Base-by-base conservation (phyloP, 2,329 filamentous ascomycete species). In the Daldinia sp. region DNA sequence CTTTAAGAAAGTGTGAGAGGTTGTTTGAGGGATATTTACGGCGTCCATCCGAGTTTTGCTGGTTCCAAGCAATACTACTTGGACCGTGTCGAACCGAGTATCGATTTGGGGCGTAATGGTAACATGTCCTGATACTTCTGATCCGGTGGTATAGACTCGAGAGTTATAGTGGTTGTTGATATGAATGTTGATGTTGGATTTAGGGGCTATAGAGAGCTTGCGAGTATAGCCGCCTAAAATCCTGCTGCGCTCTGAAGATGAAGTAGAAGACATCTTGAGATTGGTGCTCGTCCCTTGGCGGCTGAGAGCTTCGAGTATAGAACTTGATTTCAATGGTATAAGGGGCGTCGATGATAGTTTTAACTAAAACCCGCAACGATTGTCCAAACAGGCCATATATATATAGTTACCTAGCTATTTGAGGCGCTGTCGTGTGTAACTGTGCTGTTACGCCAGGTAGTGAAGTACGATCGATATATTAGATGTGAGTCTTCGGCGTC, bases 131-230 rank as follows among this genome's bases (percentile, higher is more conserved):
- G 78, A 76, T 49, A 87, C 76, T 63, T 78, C 74, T 11, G 83
- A 83, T n/a, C 80, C 79, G 0, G 84, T 83, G 3, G 82, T 85
- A 74, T 87, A 87, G 47, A 85, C 79, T 72, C 83, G 85, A 71
- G 82, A 80, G 64, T 69, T 78, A 74, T 80, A 86, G 77, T 87
- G 82, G 72, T 82, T 78, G 69, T 84, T 77, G 52, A 87, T 78
- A 52, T 78, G 76, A 73, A 87, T 77, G 41, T 77, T 76, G 70
- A 87, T 79, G 69, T 72, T 76, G 34, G 80, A 71, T 69, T 76
- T 78, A 55, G 61, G 50, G 3, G 55, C 34, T 15, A 66, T 52
- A 19, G 67, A 57, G 11, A 72, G 48, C 32, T 61, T 70, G 52
- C 68, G 68, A 45, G 60, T 61, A 43, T 69, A 64, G 9, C 56